A percentile compares a stretch with the other conserved stretches of the same genome.
Conservation (phyloP, 2,329 filamentous ascomycete genomes). For the Fusarium aywerte region DNA sequence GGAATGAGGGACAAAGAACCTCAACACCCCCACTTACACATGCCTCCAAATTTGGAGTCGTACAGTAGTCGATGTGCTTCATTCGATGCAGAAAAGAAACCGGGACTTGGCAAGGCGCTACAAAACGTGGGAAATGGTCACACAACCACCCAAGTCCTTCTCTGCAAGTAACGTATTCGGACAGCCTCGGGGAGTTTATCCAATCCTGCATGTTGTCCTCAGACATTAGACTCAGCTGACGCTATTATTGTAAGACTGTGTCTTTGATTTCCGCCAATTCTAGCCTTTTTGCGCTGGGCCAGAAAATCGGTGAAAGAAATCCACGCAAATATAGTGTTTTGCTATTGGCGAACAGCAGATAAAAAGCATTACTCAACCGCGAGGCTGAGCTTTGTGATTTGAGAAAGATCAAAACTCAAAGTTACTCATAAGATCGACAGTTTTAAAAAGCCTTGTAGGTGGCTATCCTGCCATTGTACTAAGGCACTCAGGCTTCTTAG, state of each 20-base stretch:
- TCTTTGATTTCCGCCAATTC: conserved; percentile 10
- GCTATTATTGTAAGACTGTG: conserved; percentile 14
- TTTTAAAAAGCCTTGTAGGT: background rate
- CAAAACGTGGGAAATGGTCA: conserved; percentile 21
- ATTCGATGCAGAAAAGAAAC: conserved; percentile 12
- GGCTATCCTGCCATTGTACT: background rate
- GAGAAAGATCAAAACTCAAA: background rate
- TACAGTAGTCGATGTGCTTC: conserved; percentile 5
- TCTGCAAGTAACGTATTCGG: conserved; percentile 17
- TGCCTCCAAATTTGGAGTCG: conserved; percentile 7
- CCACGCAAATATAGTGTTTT: conserved; percentile 13
- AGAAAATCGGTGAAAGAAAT: conserved; percentile 29
- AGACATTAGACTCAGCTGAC: conserved; percentile 21
- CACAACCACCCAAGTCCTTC: conserved; percentile 3
- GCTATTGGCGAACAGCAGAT: background rate
- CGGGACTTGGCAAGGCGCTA: conserved; percentile 13
- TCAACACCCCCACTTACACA: conserved; percentile 25
- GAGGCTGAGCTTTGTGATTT: background rate
- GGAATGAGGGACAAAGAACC: conserved; percentile 13
- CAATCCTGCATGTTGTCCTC: background rate
- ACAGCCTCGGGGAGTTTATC: conserved; percentile 36
- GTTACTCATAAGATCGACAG: background rate
- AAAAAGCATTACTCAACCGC: background rate
- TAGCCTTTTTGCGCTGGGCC: conserved; percentile 4
- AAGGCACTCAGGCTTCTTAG: background rate